phyloP scores from a whole-genome alignment of 768 basidiomycete genomes.

The Lyophyllum shimeji region DNA sequence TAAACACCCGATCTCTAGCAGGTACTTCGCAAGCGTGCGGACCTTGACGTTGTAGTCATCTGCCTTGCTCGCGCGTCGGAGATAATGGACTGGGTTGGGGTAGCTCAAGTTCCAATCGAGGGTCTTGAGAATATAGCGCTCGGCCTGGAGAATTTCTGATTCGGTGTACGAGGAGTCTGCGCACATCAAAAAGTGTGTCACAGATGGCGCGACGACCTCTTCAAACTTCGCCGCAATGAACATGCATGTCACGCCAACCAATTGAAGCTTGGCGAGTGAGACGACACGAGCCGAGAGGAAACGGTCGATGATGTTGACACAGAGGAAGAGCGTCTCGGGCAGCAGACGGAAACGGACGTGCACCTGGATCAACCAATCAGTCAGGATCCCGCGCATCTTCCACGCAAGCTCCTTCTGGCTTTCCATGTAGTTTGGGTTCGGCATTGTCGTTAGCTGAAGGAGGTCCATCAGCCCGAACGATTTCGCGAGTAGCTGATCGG shows the following conservation, averaged over 20 bases:
- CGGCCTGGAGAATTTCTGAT: constrained; percentile 62
- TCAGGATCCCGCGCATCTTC: constrained; percentile 94
- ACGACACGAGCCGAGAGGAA: constrained; percentile 78
- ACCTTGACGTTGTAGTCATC: constrained; percentile 94
- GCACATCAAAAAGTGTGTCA: constrained; percentile 83
- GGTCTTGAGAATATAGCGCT: constrained; percentile 91
- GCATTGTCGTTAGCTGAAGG: constrained; percentile 70
- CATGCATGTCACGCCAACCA: constrained; percentile 92
- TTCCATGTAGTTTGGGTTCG: constrained; percentile 94
- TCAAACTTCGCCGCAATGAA: constrained; percentile 96
- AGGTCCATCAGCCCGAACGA: constrained; percentile 9
- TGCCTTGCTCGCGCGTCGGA: constrained; percentile 91
- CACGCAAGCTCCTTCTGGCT: constrained; percentile 92
- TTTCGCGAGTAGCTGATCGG: constrained; percentile 2
- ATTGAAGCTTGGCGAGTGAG: constrained; percentile 90
- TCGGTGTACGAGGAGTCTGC: constrained; percentile 89
- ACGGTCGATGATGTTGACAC: constrained; percentile 89
- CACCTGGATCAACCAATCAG: constrained; percentile 96
- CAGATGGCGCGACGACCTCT: constrained; percentile 90
- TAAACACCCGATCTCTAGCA: constrained; percentile 87
- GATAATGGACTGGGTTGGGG: constrained; percentile 93
- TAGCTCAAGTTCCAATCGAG: constrained; percentile 91
- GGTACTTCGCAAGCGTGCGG: constrained; percentile 90
- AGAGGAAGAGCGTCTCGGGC: constrained; percentile 94
- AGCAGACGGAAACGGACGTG: constrained; percentile 90